Evolutionary conservation across 1,284 basidiomycete species (phyloP), one percentile per base, ranked within the genome.

Genomic region (Malassezia slooffiae): DNA sequence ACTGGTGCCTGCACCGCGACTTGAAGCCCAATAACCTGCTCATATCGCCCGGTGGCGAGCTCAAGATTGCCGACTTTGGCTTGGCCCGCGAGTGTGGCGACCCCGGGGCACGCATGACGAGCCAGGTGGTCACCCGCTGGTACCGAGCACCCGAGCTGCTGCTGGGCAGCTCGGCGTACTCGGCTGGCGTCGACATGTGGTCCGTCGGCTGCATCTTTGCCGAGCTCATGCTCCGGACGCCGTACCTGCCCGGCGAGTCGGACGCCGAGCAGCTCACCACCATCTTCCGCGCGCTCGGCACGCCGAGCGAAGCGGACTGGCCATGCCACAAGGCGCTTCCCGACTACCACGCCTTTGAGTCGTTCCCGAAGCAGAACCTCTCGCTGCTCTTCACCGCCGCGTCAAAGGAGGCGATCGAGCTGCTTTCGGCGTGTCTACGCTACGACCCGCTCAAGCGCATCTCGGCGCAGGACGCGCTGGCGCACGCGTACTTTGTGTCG

Each of bases 1-100:
- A 90, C 67, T 91, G 82, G 65, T 79, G 96, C 39, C 73, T 97
- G 29, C 93, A 99, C 72, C 79, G 93, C 43, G 93, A 99, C 76
- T 72, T 99, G 58, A 97, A 99, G 71, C 91, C 93, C 3, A 97
- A 96, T 74, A 99, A 99, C 73, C 77, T 99, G 74, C 80, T 99
- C 57, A 86, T 97, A 44, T 80, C 87, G 0, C 80, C 83, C 0
- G 78, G 85, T 38, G 93, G 93, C 0, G 81, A 87, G 45, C 81
- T 97, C 52, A 99, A 97, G 72, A 80, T 99, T 52, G 93, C 93
- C 19, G 93, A 99, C 80, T 99, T 99, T 70, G 93, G 93, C 78
- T 78, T 99, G 7, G 93, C 93, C 19, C 76, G 93, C 52, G 93
- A 97, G 72, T 91, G 85, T 70, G 83, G 83, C 26, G 88, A 91